These are phyloP conservation scores for Penicillium parvum DNA, from an alignment of 495 filamentous ascomycete species.

Conservation along the genomic window DNA sequence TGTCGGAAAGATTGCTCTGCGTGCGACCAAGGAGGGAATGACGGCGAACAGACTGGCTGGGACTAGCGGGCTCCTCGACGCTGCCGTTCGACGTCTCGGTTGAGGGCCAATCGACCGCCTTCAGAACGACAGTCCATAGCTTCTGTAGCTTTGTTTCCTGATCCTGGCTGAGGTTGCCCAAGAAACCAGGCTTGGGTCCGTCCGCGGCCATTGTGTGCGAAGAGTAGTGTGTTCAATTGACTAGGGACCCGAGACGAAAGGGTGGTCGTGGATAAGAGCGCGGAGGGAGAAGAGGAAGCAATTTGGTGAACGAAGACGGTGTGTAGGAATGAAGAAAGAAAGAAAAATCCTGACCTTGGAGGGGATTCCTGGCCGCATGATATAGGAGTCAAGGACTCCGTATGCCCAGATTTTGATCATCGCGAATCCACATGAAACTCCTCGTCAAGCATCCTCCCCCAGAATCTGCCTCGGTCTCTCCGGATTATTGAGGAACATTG, in stretches of 20 bases:
- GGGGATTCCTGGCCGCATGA: not conserved
- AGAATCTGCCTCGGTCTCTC: conserved; percentile 24
- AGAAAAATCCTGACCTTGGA: not conserved
- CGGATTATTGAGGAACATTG: conserved; percentile 3
- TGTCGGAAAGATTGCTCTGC: conserved; percentile 25
- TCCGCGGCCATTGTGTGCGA: conserved; percentile 17
- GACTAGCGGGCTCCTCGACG: conserved; percentile 11
- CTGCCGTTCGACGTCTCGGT: conserved; percentile 7
- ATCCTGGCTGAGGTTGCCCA: conserved; percentile 76
- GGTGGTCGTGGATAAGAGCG: no score
- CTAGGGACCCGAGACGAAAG: no score
- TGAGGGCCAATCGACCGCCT: conserved; percentile 57
- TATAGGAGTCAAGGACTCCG: not conserved
- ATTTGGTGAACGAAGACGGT: no score
- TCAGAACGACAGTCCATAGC: conserved; percentile 72
- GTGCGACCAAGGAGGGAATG: conserved; percentile 24
- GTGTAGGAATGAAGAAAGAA: not conserved
- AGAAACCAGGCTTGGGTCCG: conserved; percentile 58
- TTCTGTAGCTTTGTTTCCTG: conserved; percentile 80
- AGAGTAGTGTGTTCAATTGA: not conserved
- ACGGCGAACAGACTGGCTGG: conserved; percentile 20
- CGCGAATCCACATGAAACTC: conserved; percentile 27
- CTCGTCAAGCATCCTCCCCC: conserved; percentile 13
- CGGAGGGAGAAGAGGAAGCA: no score
- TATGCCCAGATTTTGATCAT: conserved; percentile 9